Evolutionary conservation across 306 rosid genomes (phyloP).

Genomic region (Trifolium fragiferum): DNA sequence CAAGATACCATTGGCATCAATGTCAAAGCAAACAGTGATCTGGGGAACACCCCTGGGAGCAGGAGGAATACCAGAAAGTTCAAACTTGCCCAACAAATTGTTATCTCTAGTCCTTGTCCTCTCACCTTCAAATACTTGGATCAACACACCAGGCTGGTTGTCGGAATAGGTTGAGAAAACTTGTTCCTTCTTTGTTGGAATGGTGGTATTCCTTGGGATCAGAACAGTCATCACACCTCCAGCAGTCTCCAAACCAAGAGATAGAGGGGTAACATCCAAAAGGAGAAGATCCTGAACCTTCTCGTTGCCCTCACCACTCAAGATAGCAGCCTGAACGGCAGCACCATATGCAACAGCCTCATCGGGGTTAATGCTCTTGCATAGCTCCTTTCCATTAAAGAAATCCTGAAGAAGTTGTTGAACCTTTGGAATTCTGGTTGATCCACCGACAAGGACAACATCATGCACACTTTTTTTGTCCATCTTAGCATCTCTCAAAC

Average conservation of each 20-base stretch:
- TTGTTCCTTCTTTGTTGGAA: slow-evolving; percentile 75
- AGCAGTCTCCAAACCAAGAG: slow-evolving; percentile 72
- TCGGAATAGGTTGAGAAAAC: slow-evolving; percentile 67
- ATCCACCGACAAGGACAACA: slow-evolving; percentile 74
- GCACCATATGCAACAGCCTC: slow-evolving; percentile 80
- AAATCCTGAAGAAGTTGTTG: slow-evolving; percentile 72
- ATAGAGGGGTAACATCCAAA: slow-evolving; percentile 69
- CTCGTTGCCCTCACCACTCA: slow-evolving; percentile 77
- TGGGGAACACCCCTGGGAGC: slow-evolving; percentile 53
- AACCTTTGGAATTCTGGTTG: slow-evolving; percentile 74
- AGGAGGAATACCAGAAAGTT: slow-evolving; percentile 53
- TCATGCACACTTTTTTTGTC: slow-evolving; percentile 64
- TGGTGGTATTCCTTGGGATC: slow-evolving; percentile 72
- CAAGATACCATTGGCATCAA: slow-evolving; percentile 73
- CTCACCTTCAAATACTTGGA: slow-evolving; percentile 75
- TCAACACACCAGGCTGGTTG: slow-evolving; percentile 81
- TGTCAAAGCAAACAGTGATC: slow-evolving; percentile 51
- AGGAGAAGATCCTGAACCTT: slow-evolving; percentile 76
- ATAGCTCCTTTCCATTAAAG: slow-evolving; percentile 71
- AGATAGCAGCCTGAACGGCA: slow-evolving; percentile 61
- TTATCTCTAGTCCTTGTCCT: slow-evolving; percentile 62
- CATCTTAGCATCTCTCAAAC: slow-evolving; percentile 78
- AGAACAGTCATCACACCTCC: slow-evolving; percentile 74
- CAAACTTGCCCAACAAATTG: slow-evolving; percentile 52
- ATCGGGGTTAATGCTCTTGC: slow-evolving; percentile 73